phyloP scores from a whole-genome alignment of 148 eudicot genomes.

The Chenopodium suecicum region DNA sequence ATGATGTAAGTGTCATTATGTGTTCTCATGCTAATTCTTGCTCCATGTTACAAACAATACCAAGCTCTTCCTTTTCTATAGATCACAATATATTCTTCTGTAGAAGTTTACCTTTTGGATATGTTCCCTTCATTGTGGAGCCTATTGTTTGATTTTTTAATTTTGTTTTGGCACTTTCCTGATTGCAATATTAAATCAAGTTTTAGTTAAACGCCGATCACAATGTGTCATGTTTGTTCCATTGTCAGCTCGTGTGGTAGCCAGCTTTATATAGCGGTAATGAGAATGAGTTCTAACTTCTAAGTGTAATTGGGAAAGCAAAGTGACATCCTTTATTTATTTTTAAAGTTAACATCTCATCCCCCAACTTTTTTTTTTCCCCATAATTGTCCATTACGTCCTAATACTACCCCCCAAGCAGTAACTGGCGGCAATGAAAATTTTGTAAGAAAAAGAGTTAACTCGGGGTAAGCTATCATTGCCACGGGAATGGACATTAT shows the following conservation, averaged over 20 bases:
- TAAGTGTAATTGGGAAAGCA: too few relatives aligned
- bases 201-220: background rate
- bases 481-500: too few relatives aligned
- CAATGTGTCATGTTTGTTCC: background rate
- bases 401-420: too few relatives aligned
- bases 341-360: too few relatives aligned
- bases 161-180: background rate
- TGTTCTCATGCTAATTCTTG: background rate
- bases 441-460: too few relatives aligned
- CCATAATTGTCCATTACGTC: too few relatives aligned
- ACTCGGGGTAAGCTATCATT: too few relatives aligned
- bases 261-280: too few relatives aligned
- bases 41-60: background rate
- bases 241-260: background rate
- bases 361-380: too few relatives aligned
- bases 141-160: background rate
- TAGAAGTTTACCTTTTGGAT: background rate
- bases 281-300: too few relatives aligned
- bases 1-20: constrained; percentile 64
- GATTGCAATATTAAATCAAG: background rate
- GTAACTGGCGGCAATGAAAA: too few relatives aligned
- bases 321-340: too few relatives aligned
- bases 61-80: background rate
- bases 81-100: background rate
- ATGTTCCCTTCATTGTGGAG: background rate